Evolutionary conservation across 345 rosid species (phyloP).

Genomic region (Rubroshorea leprosula): DNA sequence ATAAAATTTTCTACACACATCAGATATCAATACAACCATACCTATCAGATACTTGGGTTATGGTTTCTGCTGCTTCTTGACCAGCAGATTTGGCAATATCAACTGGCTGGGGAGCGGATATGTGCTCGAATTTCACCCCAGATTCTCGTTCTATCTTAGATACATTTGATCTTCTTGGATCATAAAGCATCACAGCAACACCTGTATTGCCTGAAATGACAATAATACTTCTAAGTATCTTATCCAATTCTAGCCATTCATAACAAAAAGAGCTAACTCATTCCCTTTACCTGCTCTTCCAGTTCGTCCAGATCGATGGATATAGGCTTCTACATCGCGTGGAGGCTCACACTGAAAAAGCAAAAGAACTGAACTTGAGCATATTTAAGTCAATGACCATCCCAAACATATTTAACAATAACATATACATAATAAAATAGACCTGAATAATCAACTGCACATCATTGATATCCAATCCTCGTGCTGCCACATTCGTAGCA

Average conservation of each 20-base stretch:
- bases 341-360: constrained; percentile 88
- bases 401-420: not conserved
- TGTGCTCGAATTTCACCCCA: constrained; percentile 89
- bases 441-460: constrained; percentile 98
- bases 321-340: constrained; percentile 92
- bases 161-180: constrained; percentile 66
- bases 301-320: constrained; percentile 97
- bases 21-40: constrained; percentile 17
- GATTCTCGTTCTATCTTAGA: constrained; percentile 77
- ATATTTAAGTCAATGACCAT: not conserved
- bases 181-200: constrained; percentile 91
- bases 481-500: constrained; percentile 95
- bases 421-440: constrained; percentile 9
- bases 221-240: constrained; percentile 4
- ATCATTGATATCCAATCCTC: constrained; percentile 91
- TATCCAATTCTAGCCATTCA: constrained; percentile 7
- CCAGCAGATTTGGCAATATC: constrained; percentile 90
- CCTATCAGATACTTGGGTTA: constrained; percentile 86
- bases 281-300: constrained; percentile 82
- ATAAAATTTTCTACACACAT: not conserved
- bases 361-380: constrained; percentile 9
- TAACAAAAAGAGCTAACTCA: not conserved
- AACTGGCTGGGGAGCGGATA: constrained; percentile 71
- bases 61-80: constrained; percentile 61
- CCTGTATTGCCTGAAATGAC: constrained; percentile 69